These are phyloP conservation scores for Sclerotinia trifoliorum DNA, from an alignment of 2,329 filamentous ascomycete genomes.

Conservation along the genomic window DNA sequence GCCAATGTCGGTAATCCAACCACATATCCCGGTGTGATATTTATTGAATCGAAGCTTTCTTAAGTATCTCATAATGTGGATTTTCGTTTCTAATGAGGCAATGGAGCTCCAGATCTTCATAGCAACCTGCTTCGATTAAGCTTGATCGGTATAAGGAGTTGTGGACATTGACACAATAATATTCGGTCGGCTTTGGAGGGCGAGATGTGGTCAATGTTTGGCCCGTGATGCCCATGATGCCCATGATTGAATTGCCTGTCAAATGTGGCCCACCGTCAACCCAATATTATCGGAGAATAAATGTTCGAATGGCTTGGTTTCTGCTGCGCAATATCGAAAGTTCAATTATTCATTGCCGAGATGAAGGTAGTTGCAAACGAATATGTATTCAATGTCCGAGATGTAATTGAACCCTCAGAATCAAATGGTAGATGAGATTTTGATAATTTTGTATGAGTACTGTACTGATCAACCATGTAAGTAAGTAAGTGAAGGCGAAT, in stretches of 20 bases:
- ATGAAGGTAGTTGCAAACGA: background rate
- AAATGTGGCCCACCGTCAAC: background rate
- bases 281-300: background rate
- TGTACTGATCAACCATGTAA: background rate
- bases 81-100: too few relatives aligned
- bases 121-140: background rate
- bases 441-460: background rate
- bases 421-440: background rate
- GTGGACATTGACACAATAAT: background rate
- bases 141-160: conserved; percentile 2
- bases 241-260: background rate
- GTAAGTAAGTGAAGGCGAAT: conserved; percentile 1
- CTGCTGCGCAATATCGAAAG: conserved; percentile 8
- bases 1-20: background rate
- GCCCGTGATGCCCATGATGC: background rate
- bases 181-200: background rate
- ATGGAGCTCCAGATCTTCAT: background rate
- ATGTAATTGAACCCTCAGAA: conserved; percentile 7
- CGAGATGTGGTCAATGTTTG: conserved; percentile 7
- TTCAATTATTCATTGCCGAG: conserved; percentile 1
- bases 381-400: conserved; percentile 2
- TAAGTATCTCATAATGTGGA: background rate
- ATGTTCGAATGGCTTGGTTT: background rate
- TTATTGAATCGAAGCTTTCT: background rate
- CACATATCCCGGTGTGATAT: background rate